Evolutionary conservation across 495 filamentous ascomycete species (phyloP), one percentile per base, ranked within the genome.

Genomic region (Talaromyces trachyspermus): DNA sequence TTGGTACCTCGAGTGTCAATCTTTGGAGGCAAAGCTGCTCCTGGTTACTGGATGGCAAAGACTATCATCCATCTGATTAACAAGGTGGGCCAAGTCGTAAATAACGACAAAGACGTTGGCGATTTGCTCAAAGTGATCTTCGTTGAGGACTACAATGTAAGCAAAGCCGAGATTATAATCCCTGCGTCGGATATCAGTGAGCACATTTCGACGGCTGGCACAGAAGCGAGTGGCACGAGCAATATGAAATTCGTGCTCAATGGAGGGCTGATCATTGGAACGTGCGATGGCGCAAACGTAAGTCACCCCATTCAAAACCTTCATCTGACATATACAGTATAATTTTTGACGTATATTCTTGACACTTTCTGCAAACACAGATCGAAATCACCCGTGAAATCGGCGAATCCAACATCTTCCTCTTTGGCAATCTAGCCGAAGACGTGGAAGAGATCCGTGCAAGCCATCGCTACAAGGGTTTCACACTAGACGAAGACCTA

Each of bases 161-260:
- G 88, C 78, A 97, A 97, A 72, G 94, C 92, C 12, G 92, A 98
- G 68, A 87, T 97, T 52, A 95, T 98, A 54, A 79, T 81, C 43
- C 92, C 92, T 5, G 92, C 92, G 9, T 95, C 88, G 12, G 92
- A 98, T 60, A 82, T 98, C 59, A 95, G 88, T 65, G 92, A 98
- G 72, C 92, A 98, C 62, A 98, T 98, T 64, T 98, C 92, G 2
- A 98, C 92, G 25, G 92, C 92, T 14, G 92, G 92, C 22, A 98
- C 92, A 2, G 92, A 98, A 46, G 79, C 74, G 10, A 78, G 69
- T 48, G 74, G 74, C 14, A 83, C 75, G 0, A 80, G 76, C 46
- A 97, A 97, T 78, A 98, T 98, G 92, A 98, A 98, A 63, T 98
- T 98, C 58, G 91, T 95, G 10, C 72, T 98, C 55, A 98, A 97